Evolutionary conservation across 1,284 basidiomycete species (phyloP).

Genomic region (Neolentinus lepideus): DNA sequence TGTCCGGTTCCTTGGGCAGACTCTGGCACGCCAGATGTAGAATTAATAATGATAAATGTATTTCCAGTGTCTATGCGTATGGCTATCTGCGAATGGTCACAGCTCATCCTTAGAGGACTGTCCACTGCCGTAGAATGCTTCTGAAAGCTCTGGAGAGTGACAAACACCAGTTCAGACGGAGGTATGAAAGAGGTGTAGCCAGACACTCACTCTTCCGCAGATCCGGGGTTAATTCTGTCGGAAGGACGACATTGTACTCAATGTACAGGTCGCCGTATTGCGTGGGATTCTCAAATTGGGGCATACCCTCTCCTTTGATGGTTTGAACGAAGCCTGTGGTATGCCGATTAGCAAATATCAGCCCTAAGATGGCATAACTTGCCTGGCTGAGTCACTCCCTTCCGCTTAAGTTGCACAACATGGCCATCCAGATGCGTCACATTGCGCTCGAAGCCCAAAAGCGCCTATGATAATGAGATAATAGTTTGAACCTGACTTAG

Average conservation of each 20-base stretch:
- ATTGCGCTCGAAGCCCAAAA: conserved; percentile 79
- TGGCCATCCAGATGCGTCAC: conserved; percentile 89
- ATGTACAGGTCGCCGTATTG: conserved; percentile 79
- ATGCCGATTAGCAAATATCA: neutral
- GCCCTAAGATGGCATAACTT: conserved; percentile 11
- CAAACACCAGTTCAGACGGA: too few relatives aligned
- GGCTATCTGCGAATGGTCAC: neutral
- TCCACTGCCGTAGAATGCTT: neutral
- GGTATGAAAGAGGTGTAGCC: neutral
- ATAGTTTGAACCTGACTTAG: neutral
- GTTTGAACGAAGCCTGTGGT: conserved; percentile 73
- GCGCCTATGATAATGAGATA: conserved; percentile 40
- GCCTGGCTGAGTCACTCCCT: conserved; percentile 88
- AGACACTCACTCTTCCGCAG: conserved; percentile 52
- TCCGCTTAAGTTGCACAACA: conserved; percentile 61
- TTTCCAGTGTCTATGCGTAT: conserved; percentile 1
- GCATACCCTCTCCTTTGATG: conserved; percentile 87
- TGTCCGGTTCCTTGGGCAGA: neutral
- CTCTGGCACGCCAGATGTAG: neutral
- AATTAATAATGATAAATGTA: conserved; percentile 1
- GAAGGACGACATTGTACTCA: conserved; percentile 88
- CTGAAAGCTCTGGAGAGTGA: neutral
- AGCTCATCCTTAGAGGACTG: conserved; percentile 1
- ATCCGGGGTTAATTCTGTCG: conserved; percentile 57
- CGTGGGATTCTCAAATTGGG: conserved; percentile 51